Base-by-base conservation (phyloP, 805 yeast genomes). In the Spathaspora hagerdaliae region DNA sequence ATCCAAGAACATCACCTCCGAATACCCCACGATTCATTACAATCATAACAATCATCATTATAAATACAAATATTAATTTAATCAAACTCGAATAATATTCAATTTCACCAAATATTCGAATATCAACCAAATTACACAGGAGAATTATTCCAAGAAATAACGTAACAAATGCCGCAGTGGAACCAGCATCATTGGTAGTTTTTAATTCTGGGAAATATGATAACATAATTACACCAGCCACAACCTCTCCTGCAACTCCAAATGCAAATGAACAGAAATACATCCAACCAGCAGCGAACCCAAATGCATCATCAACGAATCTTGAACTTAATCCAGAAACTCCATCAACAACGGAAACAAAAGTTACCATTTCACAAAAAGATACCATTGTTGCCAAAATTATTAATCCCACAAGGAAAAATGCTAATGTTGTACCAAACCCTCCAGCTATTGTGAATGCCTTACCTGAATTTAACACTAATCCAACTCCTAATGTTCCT, bases 361-460 rank as follows among this genome's bases (percentile, higher is more conserved):
- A 70, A 0, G 94, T 83, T 5, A 85, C 84, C 85, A 86, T 85
- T 60, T 86, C 95, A 48, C 92, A 87, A 60, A 85, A 83, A 5
- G 89, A 82, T 12, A 82, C 64, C 77, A 86, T 80, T 1, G 92
- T 82, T 1, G 84, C 77, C 26, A 83, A 59, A 1, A 86, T 90
- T 10, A 86, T 69, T 1, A 79, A 56, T 0, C 91, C 94, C 27
- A 87, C 74, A 8, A 85, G 64, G 0, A 74, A 45, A 57, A 82
- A 85, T 1, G 92, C 91, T 11, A 86, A 53, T 5, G 86, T 63
- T 7, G 88, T 79, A 0, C 95, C 95, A 43, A 86, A 66, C 0
- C 92, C 92, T 1, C 95, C 95, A 2, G 87, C 85, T 13, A 82
- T 81, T 14, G 82, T 73, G 43, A 86, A 74, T 0, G 89, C 86